Conservation (phyloP, 2,329 filamentous ascomycete genomes). For the Aspergillus arachidicola region DNA sequence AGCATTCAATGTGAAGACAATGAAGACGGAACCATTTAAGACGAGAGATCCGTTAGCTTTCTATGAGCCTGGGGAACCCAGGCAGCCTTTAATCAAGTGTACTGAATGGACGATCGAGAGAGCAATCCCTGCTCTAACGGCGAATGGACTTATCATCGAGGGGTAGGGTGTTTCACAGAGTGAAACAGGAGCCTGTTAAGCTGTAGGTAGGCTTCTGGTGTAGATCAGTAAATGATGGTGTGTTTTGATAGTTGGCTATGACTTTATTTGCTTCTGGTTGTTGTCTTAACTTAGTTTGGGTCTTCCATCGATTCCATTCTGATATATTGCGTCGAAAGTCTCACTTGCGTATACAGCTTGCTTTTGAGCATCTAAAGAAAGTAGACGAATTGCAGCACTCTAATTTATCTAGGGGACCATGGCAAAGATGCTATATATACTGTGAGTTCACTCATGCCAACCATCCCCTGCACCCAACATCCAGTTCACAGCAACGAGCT, state of each 20-base stretch:
- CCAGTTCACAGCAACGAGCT: slow-evolving; percentile 20
- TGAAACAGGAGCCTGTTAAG: no score
- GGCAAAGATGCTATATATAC: background rate
- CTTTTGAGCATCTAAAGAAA: no score
- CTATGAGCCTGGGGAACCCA: slow-evolving; percentile 7
- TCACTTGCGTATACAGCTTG: rapidly evolving
- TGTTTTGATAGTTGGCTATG: background rate
- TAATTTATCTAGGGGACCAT: no score
- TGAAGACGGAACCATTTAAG: slow-evolving; percentile 19
- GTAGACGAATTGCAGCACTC: no score
- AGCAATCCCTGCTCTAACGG: slow-evolving; percentile 15
- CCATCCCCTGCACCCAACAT: slow-evolving; percentile 22
- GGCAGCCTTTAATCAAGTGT: slow-evolving; percentile 14
- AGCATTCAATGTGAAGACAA: slow-evolving; percentile 13
- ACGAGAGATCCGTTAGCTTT: slow-evolving; percentile 6
- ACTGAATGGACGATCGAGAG: slow-evolving; percentile 19
- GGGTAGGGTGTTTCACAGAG: background rate
- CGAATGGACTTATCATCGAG: background rate
- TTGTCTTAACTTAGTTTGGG: background rate
- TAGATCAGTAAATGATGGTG: background rate
- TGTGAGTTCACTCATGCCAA: slow-evolving; percentile 6
- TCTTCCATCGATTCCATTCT: rapidly evolving
- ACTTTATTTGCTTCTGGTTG: background rate
- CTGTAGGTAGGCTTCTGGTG: background rate
- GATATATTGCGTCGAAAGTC: rapidly evolving